Conservation (phyloP, 345 rosid genomes). For the Lumnitzera racemosa region DNA sequence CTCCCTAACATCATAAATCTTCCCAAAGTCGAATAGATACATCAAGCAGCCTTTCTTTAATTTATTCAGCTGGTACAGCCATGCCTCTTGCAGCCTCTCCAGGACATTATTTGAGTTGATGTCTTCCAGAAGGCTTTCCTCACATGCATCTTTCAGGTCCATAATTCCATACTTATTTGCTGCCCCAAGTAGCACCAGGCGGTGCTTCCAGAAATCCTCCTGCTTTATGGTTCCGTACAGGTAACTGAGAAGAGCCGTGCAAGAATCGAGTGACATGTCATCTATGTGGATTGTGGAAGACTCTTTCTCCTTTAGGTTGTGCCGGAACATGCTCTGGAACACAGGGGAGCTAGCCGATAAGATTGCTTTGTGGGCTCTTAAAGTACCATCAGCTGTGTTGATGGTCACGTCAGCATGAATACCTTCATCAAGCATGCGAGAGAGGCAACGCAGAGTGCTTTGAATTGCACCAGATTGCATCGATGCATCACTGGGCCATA, state of each 20-base stretch:
- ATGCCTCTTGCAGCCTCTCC: slow-evolving; percentile 83
- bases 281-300: slow-evolving; percentile 72
- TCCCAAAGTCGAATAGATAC: slow-evolving; percentile 84
- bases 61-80: slow-evolving; percentile 80
- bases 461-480: slow-evolving; percentile 54
- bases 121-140: slow-evolving; percentile 86
- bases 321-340: slow-evolving; percentile 86
- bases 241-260: slow-evolving; percentile 71
- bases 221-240: slow-evolving; percentile 74
- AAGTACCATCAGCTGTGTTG: slow-evolving; percentile 63
- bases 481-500: slow-evolving; percentile 64
- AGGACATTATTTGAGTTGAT: slow-evolving; percentile 76
- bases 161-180: slow-evolving; percentile 81
- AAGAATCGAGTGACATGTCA: slow-evolving; percentile 81
- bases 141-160: slow-evolving; percentile 69
- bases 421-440: slow-evolving; percentile 83
- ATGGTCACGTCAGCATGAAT: slow-evolving; percentile 72
- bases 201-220: slow-evolving; percentile 89
- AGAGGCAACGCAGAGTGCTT: slow-evolving; percentile 62
- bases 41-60: slow-evolving; percentile 80
- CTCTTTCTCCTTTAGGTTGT: slow-evolving; percentile 83
- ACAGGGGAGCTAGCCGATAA: slow-evolving; percentile 85
- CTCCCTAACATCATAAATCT: slow-evolving; percentile 75
- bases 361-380: slow-evolving; percentile 80
- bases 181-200: slow-evolving; percentile 64